Evolutionary conservation across 768 basidiomycete genomes (phyloP).

Genomic region (Agaricus sinodeliciosus): DNA sequence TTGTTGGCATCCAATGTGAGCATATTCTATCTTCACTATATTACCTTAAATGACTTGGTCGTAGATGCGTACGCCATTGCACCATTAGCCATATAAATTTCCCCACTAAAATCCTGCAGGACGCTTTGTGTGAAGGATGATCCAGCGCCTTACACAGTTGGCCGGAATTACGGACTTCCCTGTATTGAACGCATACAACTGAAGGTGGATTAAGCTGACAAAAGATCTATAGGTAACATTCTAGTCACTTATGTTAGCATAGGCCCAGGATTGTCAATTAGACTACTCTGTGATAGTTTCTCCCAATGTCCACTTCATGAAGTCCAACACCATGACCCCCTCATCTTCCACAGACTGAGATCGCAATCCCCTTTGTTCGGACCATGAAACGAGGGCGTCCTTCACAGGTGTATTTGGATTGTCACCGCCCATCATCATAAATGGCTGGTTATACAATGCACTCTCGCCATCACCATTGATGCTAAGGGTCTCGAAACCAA

Average conservation of each 20-base stretch:
- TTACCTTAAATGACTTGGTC: not conserved
- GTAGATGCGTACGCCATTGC: slow-evolving; percentile 35
- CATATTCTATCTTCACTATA: not conserved
- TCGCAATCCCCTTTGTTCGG: slow-evolving; percentile 37
- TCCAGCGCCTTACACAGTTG: slow-evolving; percentile 40
- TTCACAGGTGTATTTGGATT: slow-evolving; percentile 32
- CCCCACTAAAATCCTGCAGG: slow-evolving; percentile 22
- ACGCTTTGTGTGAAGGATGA: slow-evolving; percentile 58
- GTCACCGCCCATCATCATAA: slow-evolving; percentile 67
- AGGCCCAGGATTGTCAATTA: not conserved
- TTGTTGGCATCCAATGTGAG: slow-evolving; percentile 47
- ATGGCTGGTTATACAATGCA: slow-evolving; percentile 65
- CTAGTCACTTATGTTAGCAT: not conserved
- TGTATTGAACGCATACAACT: slow-evolving; percentile 28
- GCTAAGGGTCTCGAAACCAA: slow-evolving; percentile 66
- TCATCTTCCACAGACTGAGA: slow-evolving; percentile 23
- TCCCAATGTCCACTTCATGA: slow-evolving; percentile 62
- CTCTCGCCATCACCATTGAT: slow-evolving; percentile 40
- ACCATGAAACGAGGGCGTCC: slow-evolving; percentile 50
- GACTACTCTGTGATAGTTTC: slow-evolving; percentile 21
- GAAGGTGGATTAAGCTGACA: slow-evolving; percentile 16
- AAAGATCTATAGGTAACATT: not conserved
- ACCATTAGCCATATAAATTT: slow-evolving; percentile 11
- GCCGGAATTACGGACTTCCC: slow-evolving; percentile 40
- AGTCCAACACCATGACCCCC: slow-evolving; percentile 44